Evolutionary conservation across 768 basidiomycete genomes (phyloP).

Genomic region (Heimioporus sp.): DNA sequence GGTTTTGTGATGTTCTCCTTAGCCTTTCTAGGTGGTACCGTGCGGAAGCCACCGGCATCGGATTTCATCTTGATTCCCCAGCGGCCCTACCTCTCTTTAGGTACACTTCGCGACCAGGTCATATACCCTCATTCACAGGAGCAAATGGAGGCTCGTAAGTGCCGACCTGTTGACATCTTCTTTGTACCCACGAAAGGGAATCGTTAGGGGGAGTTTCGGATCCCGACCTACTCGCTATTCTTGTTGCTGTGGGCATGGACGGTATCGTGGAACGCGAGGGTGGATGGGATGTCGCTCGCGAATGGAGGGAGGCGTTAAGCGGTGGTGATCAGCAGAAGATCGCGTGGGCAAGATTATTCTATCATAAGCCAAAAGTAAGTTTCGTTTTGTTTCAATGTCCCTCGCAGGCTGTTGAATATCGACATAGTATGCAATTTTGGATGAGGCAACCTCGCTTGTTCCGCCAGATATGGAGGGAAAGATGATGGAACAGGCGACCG

Average conservation of each 20-base stretch:
- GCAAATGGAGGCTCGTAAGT: conserved; percentile 77
- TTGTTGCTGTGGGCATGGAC: conserved; percentile 82
- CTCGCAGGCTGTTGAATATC: neutral
- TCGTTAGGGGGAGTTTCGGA: conserved; percentile 70
- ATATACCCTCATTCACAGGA: conserved; percentile 88
- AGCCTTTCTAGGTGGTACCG: conserved; percentile 54
- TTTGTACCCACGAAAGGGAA: conserved; percentile 3
- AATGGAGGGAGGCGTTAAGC: conserved; percentile 92
- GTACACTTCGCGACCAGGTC: conserved; percentile 93
- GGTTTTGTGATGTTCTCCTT: neutral
- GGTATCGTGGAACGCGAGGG: conserved; percentile 89
- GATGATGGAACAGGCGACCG: conserved; percentile 93
- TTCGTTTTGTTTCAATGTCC: neutral
- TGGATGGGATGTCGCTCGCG: conserved; percentile 88
- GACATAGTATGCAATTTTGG: conserved; percentile 86
- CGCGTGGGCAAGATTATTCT: conserved; percentile 95
- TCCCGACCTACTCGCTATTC: conserved; percentile 63
- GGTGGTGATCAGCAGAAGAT: conserved; percentile 98
- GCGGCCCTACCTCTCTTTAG: conserved; percentile 90
- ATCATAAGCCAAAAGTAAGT: conserved; percentile 85
- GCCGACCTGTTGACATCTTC: neutral
- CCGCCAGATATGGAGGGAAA: conserved; percentile 88
- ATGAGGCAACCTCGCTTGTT: conserved; percentile 95
- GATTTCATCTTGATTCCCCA: conserved; percentile 96
- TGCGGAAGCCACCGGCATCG: conserved; percentile 84